Evolutionary conservation across 345 rosid species (phyloP).

Genomic region (Pugionium dolabratum): DNA sequence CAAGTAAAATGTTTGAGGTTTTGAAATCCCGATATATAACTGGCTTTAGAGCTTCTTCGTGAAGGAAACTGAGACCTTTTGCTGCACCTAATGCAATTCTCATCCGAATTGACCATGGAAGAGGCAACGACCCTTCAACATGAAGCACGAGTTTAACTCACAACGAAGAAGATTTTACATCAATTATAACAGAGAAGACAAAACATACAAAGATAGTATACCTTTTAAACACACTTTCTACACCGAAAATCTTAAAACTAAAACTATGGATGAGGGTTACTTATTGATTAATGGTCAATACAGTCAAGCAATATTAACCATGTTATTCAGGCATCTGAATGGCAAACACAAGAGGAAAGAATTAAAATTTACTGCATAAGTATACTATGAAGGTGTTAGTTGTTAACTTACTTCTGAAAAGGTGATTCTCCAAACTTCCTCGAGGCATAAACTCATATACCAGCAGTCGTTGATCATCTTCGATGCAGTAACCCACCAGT

Average conservation of each 20-base stretch:
- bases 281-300: constrained; percentile 1
- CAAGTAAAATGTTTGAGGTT: constrained; percentile 90
- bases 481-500: constrained; percentile 61
- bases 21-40: constrained; percentile 98
- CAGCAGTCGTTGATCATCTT: constrained; percentile 65
- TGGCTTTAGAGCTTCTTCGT: constrained; percentile 92
- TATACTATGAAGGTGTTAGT: not conserved
- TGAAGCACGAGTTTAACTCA: not conserved
- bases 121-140: constrained; percentile 83
- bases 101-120: constrained; percentile 97
- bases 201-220: constrained; percentile 1
- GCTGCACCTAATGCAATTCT: constrained; percentile 95
- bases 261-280: constrained; percentile 8
- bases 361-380: not conserved
- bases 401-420: constrained; percentile 53
- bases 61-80: constrained; percentile 95
- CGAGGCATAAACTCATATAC: constrained; percentile 74
- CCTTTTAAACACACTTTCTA: constrained; percentile 11
- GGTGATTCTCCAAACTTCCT: constrained; percentile 74
- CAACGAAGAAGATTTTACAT: not conserved
- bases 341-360: constrained; percentile 1
- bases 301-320: not conserved
- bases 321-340: not conserved
- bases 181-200: constrained; percentile 2
- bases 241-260: not conserved